Conservation (phyloP, 164 flowering plant genomes). For the Vitis labrusca region DNA sequence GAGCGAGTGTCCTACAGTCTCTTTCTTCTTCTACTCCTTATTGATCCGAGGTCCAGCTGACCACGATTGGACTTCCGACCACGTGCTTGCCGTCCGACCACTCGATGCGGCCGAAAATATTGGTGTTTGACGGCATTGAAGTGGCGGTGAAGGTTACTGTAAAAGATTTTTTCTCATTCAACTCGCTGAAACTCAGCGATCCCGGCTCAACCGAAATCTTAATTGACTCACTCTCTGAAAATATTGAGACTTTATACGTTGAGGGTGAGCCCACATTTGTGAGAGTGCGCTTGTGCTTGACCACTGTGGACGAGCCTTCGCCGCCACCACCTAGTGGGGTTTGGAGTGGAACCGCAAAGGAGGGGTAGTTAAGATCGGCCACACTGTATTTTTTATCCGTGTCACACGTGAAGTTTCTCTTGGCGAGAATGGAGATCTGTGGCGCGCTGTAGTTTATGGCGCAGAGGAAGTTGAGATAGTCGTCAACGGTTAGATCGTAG, state of each 20-base stretch:
- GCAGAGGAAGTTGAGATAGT: conserved; percentile 58
- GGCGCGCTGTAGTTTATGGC: conserved; percentile 50
- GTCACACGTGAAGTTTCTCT: conserved; percentile 44
- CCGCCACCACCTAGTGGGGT: conserved; percentile 12
- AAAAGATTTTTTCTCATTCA: conserved; percentile 45
- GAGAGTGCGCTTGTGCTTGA: conserved; percentile 50
- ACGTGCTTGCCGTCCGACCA: conserved; percentile 66
- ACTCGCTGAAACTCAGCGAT: conserved; percentile 31
- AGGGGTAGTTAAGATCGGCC: conserved; percentile 61
- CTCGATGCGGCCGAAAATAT: conserved; percentile 42
- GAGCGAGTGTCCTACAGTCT: background rate
- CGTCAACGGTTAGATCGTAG: conserved; percentile 47
- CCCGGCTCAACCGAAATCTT: conserved; percentile 47
- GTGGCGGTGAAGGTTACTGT: conserved; percentile 48
- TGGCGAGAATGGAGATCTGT: conserved; percentile 38
- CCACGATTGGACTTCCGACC: conserved; percentile 59
- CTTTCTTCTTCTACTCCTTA: background rate
- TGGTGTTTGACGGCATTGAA: conserved; percentile 34
- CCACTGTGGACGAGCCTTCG: conserved; percentile 10
- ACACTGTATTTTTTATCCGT: conserved; percentile 38
- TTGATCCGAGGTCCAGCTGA: conserved; percentile 43
- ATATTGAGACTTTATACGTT: conserved; percentile 41
- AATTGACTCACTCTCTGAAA: conserved; percentile 25
- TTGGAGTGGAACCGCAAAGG: conserved; percentile 47
- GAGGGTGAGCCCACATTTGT: conserved; percentile 56